A percentile compares a stretch with the other conserved stretches of the same genome.
Evolutionary conservation across 176 grass and related monocot species (phyloP).

Genomic region (Secale cereale): DNA sequence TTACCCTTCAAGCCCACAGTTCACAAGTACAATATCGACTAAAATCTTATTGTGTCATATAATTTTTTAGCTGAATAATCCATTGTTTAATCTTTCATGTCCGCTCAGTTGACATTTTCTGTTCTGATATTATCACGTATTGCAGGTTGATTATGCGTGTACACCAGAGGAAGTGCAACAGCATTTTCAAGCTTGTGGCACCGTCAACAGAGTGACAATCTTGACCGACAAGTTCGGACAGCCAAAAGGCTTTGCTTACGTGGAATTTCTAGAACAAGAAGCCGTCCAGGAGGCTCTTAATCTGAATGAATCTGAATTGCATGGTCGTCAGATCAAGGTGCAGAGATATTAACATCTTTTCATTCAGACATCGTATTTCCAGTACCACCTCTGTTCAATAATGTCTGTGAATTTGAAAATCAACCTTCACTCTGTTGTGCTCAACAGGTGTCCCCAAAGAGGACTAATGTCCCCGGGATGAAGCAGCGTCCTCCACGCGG

Average conservation of each 20-base stretch:
- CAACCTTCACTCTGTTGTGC: neutral
- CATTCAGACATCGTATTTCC: neutral
- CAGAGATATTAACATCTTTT: neutral
- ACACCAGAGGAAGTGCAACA: slow-evolving; percentile 67
- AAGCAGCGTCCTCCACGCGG: slow-evolving; percentile 51
- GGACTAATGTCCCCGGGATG: slow-evolving; percentile 67
- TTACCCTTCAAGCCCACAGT: neutral
- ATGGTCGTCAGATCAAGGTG: slow-evolving; percentile 66
- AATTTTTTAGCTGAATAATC: neutral
- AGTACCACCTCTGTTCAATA: neutral
- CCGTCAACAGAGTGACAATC: slow-evolving; percentile 57
- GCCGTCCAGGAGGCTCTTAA: slow-evolving; percentile 53
- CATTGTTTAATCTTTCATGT: neutral
- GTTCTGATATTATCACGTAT: neutral
- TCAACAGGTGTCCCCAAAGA: slow-evolving; percentile 54
- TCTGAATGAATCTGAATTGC: slow-evolving; percentile 63
- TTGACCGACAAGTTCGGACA: slow-evolving; percentile 67
- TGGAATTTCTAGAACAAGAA: slow-evolving; percentile 66
- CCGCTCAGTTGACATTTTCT: neutral
- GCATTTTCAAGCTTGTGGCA: slow-evolving; percentile 70
- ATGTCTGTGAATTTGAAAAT: neutral
- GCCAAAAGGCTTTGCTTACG: slow-evolving; percentile 62
- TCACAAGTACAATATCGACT: neutral
- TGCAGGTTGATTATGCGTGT: slow-evolving; percentile 60
- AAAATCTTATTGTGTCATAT: neutral